These are phyloP conservation scores for Amyloporia xantha DNA, from an alignment of 768 basidiomycete species.

Conservation along the genomic window DNA sequence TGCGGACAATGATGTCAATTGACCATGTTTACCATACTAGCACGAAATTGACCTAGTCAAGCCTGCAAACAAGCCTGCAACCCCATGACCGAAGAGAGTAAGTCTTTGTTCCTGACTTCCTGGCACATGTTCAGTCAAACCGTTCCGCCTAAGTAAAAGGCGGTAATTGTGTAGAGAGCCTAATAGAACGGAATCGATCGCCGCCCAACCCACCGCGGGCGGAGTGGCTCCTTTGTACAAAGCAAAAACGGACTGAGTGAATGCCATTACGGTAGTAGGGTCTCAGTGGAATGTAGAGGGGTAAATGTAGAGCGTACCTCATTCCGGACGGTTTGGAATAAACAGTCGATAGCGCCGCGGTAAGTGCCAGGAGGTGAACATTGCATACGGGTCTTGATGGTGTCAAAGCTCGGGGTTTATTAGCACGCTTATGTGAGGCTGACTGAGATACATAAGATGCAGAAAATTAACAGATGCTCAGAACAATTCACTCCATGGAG, in stretches of 20 bases:
- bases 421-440: not conserved
- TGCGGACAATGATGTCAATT: constrained; percentile 25
- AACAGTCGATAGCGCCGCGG: constrained; percentile 52
- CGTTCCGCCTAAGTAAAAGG: constrained; percentile 44
- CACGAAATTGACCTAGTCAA: constrained; percentile 47
- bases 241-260: constrained; percentile 48
- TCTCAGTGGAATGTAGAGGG: too few species aligned
- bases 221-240: constrained; percentile 73
- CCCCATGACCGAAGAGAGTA: constrained; percentile 56
- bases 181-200: constrained; percentile 63
- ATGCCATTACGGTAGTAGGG: too few species aligned
- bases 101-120: constrained; percentile 42
- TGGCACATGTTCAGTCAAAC: constrained; percentile 46
- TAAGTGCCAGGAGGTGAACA: constrained; percentile 62
- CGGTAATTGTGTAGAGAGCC: constrained; percentile 72
- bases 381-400: constrained; percentile 67
- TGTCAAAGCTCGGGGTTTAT: constrained; percentile 47
- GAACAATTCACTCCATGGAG: too few species aligned
- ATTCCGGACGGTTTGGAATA: constrained; percentile 48
- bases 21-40: not conserved
- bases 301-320: constrained; percentile 45
- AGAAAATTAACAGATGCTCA: too few species aligned
- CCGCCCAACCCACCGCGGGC: constrained; percentile 67
- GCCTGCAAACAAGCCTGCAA: constrained; percentile 64
- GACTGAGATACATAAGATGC: too few species aligned